A percentile compares a stretch with the other conserved stretches of the same genome.
phyloP scores from a whole-genome alignment of 2,329 filamentous ascomycete genomes.

The Fonsecaea nubica region DNA sequence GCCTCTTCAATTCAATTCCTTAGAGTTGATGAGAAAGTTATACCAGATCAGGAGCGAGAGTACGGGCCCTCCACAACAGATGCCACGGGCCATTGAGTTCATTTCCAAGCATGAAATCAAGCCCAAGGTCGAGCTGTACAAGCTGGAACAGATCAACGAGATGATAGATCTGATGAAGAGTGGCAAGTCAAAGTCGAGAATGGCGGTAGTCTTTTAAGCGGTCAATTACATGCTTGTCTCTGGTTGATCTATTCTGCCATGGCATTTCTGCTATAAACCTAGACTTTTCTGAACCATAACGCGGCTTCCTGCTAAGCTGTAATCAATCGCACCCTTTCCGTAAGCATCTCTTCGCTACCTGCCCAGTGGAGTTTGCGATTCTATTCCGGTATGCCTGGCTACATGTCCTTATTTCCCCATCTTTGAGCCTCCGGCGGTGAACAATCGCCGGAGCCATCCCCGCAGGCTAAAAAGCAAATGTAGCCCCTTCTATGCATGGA shows the following conservation, averaged over 20 bases:
- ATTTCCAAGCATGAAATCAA: constrained; percentile 27
- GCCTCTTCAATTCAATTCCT: constrained; percentile 15
- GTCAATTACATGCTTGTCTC: not conserved
- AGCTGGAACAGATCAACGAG: constrained; percentile 28
- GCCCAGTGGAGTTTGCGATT: not conserved
- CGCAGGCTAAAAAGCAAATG: not conserved
- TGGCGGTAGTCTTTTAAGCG: constrained; percentile 24
- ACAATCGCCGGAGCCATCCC: constrained; percentile 5
- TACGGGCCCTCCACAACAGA: constrained; percentile 20
- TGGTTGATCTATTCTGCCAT: not conserved
- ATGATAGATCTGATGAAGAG: constrained; percentile 30
- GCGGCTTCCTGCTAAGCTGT: not conserved
- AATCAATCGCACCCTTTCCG: not conserved
- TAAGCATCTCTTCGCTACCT: not conserved
- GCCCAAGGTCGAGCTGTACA: constrained; percentile 18
- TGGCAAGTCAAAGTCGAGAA: constrained; percentile 25
- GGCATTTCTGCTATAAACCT: not conserved
- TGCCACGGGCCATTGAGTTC: constrained; percentile 19
- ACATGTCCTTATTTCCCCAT: not conserved
- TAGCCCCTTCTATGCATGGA: not conserved
- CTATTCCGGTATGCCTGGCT: not conserved
- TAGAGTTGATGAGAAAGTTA: constrained; percentile 17
- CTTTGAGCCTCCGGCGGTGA: constrained; percentile 1
- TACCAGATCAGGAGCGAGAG: constrained; percentile 24
- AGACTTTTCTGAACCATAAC: not conserved